phyloP scores from a whole-genome alignment of 179 eudicot species.

The Monotropa hypopitys region DNA sequence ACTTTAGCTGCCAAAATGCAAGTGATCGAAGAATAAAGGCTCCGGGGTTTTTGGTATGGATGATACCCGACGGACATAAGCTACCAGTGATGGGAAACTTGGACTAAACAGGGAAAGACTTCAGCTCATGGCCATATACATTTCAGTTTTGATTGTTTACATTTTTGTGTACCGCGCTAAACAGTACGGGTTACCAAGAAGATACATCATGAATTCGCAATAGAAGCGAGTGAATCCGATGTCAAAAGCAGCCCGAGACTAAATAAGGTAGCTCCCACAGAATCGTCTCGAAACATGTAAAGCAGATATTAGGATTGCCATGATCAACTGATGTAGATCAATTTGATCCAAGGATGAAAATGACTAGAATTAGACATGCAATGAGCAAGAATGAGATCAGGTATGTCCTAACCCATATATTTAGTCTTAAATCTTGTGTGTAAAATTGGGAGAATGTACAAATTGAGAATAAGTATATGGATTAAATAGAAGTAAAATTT shows the following conservation, averaged over 20 bases:
- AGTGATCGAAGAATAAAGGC: background rate
- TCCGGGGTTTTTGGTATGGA: background rate
- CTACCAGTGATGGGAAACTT: background rate
- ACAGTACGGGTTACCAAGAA: background rate
- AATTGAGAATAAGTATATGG: background rate
- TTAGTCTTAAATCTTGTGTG: background rate
- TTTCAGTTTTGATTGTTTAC: background rate
- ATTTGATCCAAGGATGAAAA: background rate
- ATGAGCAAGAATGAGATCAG: background rate
- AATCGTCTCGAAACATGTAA: background rate
- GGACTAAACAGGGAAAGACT: background rate
- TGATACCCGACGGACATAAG: background rate
- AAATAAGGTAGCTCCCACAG: background rate
- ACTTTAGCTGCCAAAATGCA: background rate
- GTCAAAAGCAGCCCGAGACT: background rate
- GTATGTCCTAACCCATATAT: background rate
- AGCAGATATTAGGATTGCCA: background rate
- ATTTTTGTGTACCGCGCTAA: background rate
- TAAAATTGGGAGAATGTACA: background rate
- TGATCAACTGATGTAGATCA: background rate
- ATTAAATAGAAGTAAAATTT: background rate
- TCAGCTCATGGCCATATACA: background rate
- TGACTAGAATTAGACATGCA: background rate
- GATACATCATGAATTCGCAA: background rate
- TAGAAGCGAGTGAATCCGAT: background rate